Conservation (phyloP, 306 rosid genomes). For the Adenanthera pavonina region DNA sequence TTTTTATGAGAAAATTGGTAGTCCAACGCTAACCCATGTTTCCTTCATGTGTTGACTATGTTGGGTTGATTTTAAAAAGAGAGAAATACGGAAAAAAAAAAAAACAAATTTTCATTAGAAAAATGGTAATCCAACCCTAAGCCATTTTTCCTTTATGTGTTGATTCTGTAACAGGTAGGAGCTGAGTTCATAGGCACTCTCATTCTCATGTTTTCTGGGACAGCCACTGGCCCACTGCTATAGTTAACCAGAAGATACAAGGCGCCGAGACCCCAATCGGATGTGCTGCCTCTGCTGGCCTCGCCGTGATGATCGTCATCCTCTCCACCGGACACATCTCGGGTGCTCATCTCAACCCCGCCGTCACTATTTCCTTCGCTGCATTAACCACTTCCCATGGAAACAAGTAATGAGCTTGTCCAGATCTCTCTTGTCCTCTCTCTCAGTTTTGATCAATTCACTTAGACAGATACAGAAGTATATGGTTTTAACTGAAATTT, state of each 20-base stretch:
- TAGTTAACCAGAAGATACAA: conserved; percentile 71
- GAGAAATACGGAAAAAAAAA: background rate
- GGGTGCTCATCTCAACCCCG: conserved; percentile 92
- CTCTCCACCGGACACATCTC: conserved; percentile 87
- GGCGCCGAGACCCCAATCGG: conserved; percentile 73
- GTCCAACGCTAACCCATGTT: conserved; percentile 16
- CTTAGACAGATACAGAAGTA: too few species aligned
- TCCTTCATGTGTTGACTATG: conserved; percentile 5
- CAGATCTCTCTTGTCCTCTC: conserved; percentile 14
- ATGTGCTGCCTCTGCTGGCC: conserved; percentile 73
- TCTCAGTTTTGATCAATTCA: too few species aligned
- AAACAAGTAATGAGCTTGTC: conserved; percentile 51
- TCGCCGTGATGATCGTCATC: conserved; percentile 80
- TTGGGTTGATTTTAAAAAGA: background rate
- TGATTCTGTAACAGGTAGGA: conserved; percentile 63
- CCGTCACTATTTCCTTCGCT: conserved; percentile 85
- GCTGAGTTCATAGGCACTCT: conserved; percentile 90
- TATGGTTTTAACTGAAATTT: too few species aligned
- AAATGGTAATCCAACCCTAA: conserved; percentile 8
- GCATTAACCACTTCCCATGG: conserved; percentile 92
- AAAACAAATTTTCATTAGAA: background rate
- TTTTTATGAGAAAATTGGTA: conserved; percentile 10
- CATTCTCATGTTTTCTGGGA: conserved; percentile 74
- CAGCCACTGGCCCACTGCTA: conserved; percentile 74
- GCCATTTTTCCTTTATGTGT: conserved; percentile 19